Conservation (phyloP, 2,329 filamentous ascomycete species). For the Sarocladium strictum region DNA sequence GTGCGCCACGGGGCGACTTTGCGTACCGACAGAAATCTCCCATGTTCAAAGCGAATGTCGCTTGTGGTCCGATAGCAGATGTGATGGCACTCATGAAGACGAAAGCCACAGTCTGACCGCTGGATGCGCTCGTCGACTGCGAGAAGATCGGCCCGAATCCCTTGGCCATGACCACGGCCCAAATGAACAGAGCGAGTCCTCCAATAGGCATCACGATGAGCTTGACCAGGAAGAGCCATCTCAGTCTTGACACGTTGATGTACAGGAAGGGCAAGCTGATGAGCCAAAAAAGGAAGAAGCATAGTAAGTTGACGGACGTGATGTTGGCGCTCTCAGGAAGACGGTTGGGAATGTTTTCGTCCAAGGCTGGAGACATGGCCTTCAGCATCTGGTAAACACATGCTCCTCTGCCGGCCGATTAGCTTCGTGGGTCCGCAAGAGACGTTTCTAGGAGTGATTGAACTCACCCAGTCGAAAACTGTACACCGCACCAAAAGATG, state of each 20-base stretch:
- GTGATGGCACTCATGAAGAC: conserved; percentile 18
- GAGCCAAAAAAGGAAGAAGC: conserved; percentile 20
- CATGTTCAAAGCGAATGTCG: conserved; percentile 16
- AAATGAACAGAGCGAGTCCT: conserved; percentile 17
- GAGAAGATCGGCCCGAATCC: conserved; percentile 17
- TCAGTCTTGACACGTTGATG: conserved; percentile 22
- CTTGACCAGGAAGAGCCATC: conserved; percentile 20
- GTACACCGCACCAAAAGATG: conserved; percentile 30
- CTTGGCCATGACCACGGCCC: conserved; percentile 15
- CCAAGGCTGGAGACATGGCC: conserved; percentile 23
- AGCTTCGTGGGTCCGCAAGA: background rate
- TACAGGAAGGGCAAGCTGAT: conserved; percentile 10
- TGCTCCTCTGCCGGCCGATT: conserved; percentile 19
- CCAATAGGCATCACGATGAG: conserved; percentile 16
- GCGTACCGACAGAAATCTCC: conserved; percentile 17
- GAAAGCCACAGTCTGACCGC: conserved; percentile 15
- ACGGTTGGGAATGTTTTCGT: conserved; percentile 32
- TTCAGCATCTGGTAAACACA: conserved; percentile 21
- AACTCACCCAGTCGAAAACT: conserved; percentile 13
- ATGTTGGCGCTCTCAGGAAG: conserved; percentile 31
- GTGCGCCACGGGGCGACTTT: conserved; percentile 12
- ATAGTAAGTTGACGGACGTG: conserved; percentile 16
- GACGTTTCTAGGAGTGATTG: background rate
- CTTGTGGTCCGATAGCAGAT: conserved; percentile 16
- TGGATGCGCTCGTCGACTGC: conserved; percentile 12